These are phyloP conservation scores for Termitomyces sp. DNA, from an alignment of 768 basidiomycete genomes.

Conservation along the genomic window DNA sequence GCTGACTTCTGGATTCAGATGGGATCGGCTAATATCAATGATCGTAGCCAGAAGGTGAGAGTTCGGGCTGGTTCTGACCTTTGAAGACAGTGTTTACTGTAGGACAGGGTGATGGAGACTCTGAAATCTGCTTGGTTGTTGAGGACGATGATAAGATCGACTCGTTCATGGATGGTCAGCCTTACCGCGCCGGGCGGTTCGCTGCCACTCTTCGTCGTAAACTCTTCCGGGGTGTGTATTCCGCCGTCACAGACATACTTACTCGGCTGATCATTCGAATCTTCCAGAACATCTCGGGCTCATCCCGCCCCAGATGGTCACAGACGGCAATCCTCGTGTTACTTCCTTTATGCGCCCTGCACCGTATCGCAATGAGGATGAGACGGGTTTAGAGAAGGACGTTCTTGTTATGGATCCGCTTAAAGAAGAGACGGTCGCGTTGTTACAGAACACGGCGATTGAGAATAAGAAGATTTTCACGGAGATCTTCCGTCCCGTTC, in stretches of 20 bases:
- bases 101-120: slow-evolving; percentile 81
- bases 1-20: slow-evolving; percentile 39
- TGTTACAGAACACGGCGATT: slow-evolving; percentile 69
- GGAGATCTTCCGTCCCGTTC: slow-evolving; percentile 82
- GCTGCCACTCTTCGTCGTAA: slow-evolving; percentile 80
- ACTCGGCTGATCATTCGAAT: neutral
- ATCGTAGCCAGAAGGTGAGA: slow-evolving; percentile 71
- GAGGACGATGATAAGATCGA: slow-evolving; percentile 81
- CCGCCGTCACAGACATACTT: no score
- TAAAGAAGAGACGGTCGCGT: slow-evolving; percentile 43
- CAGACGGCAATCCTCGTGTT: slow-evolving; percentile 25
- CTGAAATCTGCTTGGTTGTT: slow-evolving; percentile 89
- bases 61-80: no score
- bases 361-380: slow-evolving; percentile 64
- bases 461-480: slow-evolving; percentile 83
- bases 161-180: slow-evolving; percentile 72
- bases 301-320: slow-evolving; percentile 62
- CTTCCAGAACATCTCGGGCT: slow-evolving; percentile 82
- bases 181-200: slow-evolving; percentile 70
- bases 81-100: slow-evolving; percentile 1
- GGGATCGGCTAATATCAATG: slow-evolving; percentile 92
- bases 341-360: slow-evolving; percentile 76
- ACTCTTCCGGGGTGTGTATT: slow-evolving; percentile 68
- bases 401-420: slow-evolving; percentile 74
- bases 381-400: slow-evolving; percentile 55